These are phyloP conservation scores for Gnomoniopsis smithogilvyi DNA, from an alignment of 2,329 filamentous ascomycete genomes.

Conservation along the genomic window DNA sequence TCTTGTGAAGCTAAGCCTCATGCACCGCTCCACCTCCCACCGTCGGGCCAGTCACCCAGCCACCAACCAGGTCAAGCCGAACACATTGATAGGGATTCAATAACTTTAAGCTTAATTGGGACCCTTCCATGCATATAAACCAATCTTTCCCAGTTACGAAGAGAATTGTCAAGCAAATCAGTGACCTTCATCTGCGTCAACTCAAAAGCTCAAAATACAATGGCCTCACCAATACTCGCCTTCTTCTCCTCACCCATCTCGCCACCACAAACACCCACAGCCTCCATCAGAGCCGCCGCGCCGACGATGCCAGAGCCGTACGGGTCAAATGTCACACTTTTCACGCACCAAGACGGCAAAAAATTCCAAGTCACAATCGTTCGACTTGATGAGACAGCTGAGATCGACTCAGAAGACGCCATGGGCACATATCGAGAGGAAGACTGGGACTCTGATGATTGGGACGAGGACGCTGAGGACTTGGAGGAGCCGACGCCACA, in stretches of 20 bases:
- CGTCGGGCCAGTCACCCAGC: too few species aligned
- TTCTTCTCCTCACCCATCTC: not conserved
- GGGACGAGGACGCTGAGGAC: constrained; percentile 1
- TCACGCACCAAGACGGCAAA: not conserved
- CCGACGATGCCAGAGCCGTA: not conserved
- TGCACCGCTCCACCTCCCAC: too few species aligned
- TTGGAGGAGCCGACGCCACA: not conserved
- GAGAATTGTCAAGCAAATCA: too few species aligned
- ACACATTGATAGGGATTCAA: too few species aligned
- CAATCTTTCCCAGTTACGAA: too few species aligned
- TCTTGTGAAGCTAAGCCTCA: too few species aligned
- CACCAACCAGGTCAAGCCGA: too few species aligned
- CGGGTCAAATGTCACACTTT: not conserved
- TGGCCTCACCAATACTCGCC: not conserved
- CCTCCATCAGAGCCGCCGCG: not conserved
- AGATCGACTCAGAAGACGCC: not conserved
- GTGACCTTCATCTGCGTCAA: not conserved
- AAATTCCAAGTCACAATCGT: not conserved
- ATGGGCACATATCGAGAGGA: not conserved
- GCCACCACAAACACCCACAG: not conserved
- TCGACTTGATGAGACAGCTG: not conserved
- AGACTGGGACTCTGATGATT: constrained; percentile 4
- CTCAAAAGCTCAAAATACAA: not conserved
- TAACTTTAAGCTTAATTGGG: too few species aligned
- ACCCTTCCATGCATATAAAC: too few species aligned